Conservation (phyloP, 2,329 filamentous ascomycete genomes). For the Macrophomina pseudophaseolina region DNA sequence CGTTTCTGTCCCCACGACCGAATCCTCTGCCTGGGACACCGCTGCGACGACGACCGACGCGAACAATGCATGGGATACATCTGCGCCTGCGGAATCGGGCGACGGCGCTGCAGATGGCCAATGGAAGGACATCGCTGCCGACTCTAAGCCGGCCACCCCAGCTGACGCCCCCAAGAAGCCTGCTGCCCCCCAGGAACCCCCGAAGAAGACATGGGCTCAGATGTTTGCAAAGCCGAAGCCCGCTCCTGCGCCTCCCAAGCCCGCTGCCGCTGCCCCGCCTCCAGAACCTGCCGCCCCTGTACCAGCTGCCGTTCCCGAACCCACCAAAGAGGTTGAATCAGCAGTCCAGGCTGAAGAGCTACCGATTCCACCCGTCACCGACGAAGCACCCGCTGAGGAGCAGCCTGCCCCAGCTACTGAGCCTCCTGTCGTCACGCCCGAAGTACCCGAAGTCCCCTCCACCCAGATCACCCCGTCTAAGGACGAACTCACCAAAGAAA, state of each 20-base stretch:
- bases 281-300: constrained; percentile 45
- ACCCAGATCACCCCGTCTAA: constrained; percentile 67
- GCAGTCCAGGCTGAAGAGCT: constrained; percentile 48
- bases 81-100: constrained; percentile 30
- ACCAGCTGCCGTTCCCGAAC: constrained; percentile 39
- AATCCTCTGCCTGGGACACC: constrained; percentile 68
- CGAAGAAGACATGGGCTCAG: constrained; percentile 60
- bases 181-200: constrained; percentile 40
- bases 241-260: constrained; percentile 53
- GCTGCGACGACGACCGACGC: constrained; percentile 36
- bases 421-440: constrained; percentile 38
- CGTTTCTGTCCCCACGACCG: constrained; percentile 72
- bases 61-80: constrained; percentile 32
- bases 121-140: constrained; percentile 47
- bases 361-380: constrained; percentile 42
- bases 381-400: constrained; percentile 41
- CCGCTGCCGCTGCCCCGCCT: constrained; percentile 40
- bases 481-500: constrained; percentile 86
- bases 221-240: constrained; percentile 56
- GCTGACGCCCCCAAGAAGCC: constrained; percentile 42
- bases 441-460: constrained; percentile 48
- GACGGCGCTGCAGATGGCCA: constrained; percentile 48
- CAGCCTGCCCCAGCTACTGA: constrained; percentile 31
- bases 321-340: constrained; percentile 44
- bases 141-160: constrained; percentile 36